Evolutionary conservation across 768 basidiomycete species (phyloP), one percentile per base, ranked within the genome.

Genomic region (Tricholoma hemisulphureum): DNA sequence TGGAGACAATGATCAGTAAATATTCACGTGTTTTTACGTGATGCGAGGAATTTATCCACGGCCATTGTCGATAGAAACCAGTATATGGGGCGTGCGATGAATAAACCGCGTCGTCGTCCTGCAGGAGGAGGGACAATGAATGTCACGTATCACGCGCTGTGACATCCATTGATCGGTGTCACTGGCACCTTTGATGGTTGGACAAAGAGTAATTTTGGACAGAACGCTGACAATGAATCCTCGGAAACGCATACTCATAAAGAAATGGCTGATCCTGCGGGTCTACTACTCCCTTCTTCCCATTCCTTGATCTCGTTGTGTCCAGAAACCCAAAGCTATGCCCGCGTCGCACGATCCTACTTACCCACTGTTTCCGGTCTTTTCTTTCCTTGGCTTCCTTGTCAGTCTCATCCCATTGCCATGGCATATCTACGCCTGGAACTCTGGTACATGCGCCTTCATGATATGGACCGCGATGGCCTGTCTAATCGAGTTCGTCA

Each of bases 401-500:
- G 59, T 81, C 1, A 73, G 70, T 6, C 59, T 79, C 26, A 74
- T 85, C 8, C 83, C 85, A 6, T 65, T 83, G 2, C 77, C 80
- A 24, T 83, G 81, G 79, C 86, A 87, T 59, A 63, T 82, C 13
- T 69, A 71, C 61, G 74, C 78, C 0, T 76, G 77, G 75, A 84
- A 84, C 55, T 73, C 79, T 2, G 81, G 79, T 0, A 80, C 80
- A 1, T 77, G 77, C 56, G 55, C 75, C 29, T 82, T 69, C 65
- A 79, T 83, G 74, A 58, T 75, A 10, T 82, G 82, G 82, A 63
- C 75, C 0, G 66, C 75, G 0, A n/a, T 81, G 2, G 66, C 68
- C 0, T 75, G 75, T 46, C 62, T 85, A 10, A 69, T 73, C n/a
- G 64, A 68, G 23, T 80, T 83, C 56, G 71, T 86, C 35, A 83